phyloP scores from a whole-genome alignment of 2,329 filamentous ascomycete genomes.

The Orbilia javanica region DNA sequence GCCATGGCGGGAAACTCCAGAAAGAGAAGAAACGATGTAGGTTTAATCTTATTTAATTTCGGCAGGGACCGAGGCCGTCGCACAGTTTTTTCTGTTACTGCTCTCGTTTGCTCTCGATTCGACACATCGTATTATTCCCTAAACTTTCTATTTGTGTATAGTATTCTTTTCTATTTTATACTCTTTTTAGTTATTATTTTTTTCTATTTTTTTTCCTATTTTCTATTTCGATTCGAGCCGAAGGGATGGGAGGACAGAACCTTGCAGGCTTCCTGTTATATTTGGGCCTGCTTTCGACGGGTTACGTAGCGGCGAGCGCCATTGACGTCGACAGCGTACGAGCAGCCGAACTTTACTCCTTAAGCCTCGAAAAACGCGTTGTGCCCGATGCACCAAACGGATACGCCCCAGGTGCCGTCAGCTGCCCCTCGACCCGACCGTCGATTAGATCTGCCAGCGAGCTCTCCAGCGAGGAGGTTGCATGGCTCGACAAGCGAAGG shows the following conservation, averaged over 20 bases:
- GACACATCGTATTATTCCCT: not conserved
- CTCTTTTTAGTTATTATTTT: conserved; percentile 2
- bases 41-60: conserved; percentile 44
- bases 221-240: not conserved
- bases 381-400: conserved; percentile 47
- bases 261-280: conserved; percentile 32
- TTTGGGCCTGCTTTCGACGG: conserved; percentile 34
- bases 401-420: conserved; percentile 47
- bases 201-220: conserved; percentile 3
- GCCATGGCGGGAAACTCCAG: conserved; percentile 4
- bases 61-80: conserved; percentile 9
- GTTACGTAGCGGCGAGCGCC: conserved; percentile 13
- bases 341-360: conserved; percentile 4
- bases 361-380: conserved; percentile 44
- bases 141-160: conserved; percentile 19
- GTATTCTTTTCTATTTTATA: not conserved
- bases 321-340: conserved; percentile 15
- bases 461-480: conserved; percentile 72
- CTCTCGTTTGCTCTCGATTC: conserved; percentile 13
- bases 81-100: not conserved
- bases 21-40: not conserved
- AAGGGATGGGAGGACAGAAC: conserved; percentile 37
- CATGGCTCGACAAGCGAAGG: conserved; percentile 80
- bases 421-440: conserved; percentile 51
- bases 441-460: conserved; percentile 32